Evolutionary conservation across 352 stramenopile species (phyloP), one percentile per base, ranked within the genome.

Genomic region (Globisporangium heterothallicum): DNA sequence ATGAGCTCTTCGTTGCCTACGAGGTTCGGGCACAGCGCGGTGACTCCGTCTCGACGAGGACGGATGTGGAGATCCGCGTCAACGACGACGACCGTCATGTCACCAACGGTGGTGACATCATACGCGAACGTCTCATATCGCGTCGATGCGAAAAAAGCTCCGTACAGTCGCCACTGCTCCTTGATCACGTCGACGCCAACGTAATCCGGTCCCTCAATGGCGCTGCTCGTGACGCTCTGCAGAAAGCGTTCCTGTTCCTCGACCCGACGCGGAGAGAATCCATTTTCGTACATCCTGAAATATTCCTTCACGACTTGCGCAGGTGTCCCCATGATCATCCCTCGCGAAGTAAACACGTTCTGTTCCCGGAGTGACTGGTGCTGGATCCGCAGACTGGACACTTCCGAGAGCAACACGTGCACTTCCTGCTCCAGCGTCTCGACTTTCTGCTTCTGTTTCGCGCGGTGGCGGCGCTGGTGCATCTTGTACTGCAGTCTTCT

Each of bases 401-500:
- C 69, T 19, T 77, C 58, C 1, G 58, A 53, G 21, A 68, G 30
- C 6, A 89, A 49, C n/a, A 36, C 46, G 34, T 70, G 40, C 18
- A 83, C 66, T 10, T 86, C 63, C 13, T 72, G 50, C 19, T 67
- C 66, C 10, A 85, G 68, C 46, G 46, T 59, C 25, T 70, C 27
- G 32, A 61, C 55, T 55, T 74, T 75, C 44, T 69, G 53, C 42
- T 86, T 86, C 48, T 85, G 72, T 63, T 84, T 81, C 42, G 74
- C 76, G 19, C 76, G 72, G 50, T 88, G 79, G 50, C 64, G 74
- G 2, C 70, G 74, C 53, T 90, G 76, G 53, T 87, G 75, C 51
- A 80, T 70, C 30, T 84, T 84, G 62, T 86, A 86, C 55, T 87
- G 78, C 40, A 74, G 60, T 6, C 75, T 67, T 24, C 68, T 52